Conservation (phyloP, 2,329 filamentous ascomycete species). For the Fusarium piperis region DNA sequence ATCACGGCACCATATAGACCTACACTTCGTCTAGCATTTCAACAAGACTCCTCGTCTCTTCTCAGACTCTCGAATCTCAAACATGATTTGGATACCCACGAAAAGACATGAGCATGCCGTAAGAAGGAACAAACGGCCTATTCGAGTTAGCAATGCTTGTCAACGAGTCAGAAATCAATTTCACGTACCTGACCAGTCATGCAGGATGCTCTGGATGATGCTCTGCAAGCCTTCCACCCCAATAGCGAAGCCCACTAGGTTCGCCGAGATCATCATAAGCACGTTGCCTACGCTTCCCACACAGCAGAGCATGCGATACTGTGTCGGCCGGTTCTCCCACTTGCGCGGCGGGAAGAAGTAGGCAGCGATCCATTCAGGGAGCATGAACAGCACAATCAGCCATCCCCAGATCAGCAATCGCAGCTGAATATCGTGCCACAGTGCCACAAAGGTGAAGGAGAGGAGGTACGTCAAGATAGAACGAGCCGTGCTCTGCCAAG, state of each 20-base stretch:
- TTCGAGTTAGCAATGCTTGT: conserved; percentile 32
- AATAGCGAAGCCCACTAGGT: conserved; percentile 93
- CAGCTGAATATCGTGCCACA: conserved; percentile 98
- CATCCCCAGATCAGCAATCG: conserved; percentile 94
- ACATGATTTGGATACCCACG: conserved; percentile 92
- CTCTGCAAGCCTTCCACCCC: conserved; percentile 87
- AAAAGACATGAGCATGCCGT: conserved; percentile 80
- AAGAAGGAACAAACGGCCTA: conserved; percentile 77
- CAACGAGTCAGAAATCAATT: background rate
- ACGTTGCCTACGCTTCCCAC: conserved; percentile 84
- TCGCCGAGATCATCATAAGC: conserved; percentile 95
- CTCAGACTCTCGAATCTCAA: conserved; percentile 90
- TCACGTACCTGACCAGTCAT: conserved; percentile 73
- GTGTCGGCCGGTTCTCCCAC: conserved; percentile 75
- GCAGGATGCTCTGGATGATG: conserved; percentile 78
- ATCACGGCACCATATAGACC: background rate
- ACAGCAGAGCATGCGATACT: conserved; percentile 83
- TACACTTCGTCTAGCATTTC: conserved; percentile 70
- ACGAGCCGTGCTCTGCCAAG: conserved; percentile 58
- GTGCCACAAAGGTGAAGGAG: conserved; percentile 95
- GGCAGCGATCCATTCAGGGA: conserved; percentile 82
- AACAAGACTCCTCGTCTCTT: conserved; percentile 81
- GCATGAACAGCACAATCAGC: conserved; percentile 92
- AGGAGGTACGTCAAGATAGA: conserved; percentile 80
- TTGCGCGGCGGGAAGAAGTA: conserved; percentile 76